These are phyloP conservation scores for Byssoonygena ceratinophila DNA, from an alignment of 2,329 filamentous ascomycete species.

Conservation along the genomic window DNA sequence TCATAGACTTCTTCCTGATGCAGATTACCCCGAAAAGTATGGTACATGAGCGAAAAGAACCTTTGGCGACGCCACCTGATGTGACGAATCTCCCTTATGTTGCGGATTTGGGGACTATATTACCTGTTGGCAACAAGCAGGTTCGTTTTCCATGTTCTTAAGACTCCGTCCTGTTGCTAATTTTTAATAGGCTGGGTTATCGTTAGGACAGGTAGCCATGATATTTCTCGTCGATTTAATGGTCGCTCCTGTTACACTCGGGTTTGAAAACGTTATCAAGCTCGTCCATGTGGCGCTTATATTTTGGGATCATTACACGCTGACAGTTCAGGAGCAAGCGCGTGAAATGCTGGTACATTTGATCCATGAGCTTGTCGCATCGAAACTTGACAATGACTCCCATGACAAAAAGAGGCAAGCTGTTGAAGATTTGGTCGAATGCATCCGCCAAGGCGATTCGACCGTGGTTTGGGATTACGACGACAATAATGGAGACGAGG, in stretches of 20 bases:
- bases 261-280: conserved; percentile 68
- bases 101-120: conserved; percentile 65
- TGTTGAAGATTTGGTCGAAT: conserved; percentile 81
- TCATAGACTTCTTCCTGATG: conserved; percentile 84
- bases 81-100: conserved; percentile 71
- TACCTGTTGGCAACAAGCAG: conserved; percentile 84
- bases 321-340: conserved; percentile 89
- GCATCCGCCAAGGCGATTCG: conserved; percentile 70
- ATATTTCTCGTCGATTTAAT: conserved; percentile 93
- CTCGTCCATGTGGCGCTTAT: conserved; percentile 85
- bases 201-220: conserved; percentile 80
- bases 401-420: conserved; percentile 57
- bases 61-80: conserved; percentile 56
- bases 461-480: conserved; percentile 90
- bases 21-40: conserved; percentile 94
- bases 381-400: conserved; percentile 59
- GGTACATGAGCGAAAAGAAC: conserved; percentile 76
- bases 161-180: conserved; percentile 10
- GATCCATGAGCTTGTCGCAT: conserved; percentile 88
- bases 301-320: conserved; percentile 94
- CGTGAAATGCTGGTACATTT: conserved; percentile 96
- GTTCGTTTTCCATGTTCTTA: conserved; percentile 27
- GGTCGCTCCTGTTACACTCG: conserved; percentile 77
- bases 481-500: conserved; percentile 69
- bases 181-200: conserved; percentile 58